Conservation (phyloP, 169 alveolate genomes). For the Eimeria falciformis region DNA sequence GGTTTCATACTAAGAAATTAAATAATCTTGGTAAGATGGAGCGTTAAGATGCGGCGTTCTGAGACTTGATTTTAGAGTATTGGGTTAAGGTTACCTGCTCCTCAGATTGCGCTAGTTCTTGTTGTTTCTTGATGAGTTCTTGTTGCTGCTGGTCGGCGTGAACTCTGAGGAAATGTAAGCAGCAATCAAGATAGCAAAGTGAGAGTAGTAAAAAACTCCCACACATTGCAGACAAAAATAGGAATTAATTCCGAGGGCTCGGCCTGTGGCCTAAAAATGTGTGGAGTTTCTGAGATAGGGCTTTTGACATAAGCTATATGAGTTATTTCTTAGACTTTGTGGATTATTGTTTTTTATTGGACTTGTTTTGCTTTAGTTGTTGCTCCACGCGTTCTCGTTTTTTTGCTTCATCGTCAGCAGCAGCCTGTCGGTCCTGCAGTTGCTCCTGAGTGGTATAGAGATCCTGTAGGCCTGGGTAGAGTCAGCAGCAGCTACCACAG, state of each 20-base stretch:
- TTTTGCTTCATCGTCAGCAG: constrained; percentile 84
- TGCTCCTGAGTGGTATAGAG: constrained; percentile 82
- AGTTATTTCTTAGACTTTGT: too few species aligned
- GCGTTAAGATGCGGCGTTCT: too few species aligned
- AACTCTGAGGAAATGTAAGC: too few species aligned
- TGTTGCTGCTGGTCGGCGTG: constrained; percentile 54
- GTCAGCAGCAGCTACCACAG: neutral
- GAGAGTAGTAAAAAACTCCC: too few species aligned
- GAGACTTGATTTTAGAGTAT: neutral
- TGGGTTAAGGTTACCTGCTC: constrained; percentile 22
- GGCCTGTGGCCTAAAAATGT: too few species aligned
- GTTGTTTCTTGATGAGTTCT: constrained; percentile 53
- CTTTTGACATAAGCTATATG: too few species aligned
- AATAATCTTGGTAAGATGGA: too few species aligned
- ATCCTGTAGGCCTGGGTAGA: constrained; percentile 70
- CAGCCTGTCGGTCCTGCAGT: constrained; percentile 81
- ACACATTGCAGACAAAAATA: too few species aligned
- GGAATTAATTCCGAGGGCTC: too few species aligned
- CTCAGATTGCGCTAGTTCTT: constrained; percentile 68
- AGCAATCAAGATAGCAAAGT: too few species aligned
- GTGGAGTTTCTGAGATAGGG: too few species aligned
- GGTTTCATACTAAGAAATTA: too few species aligned
- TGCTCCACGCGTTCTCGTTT: constrained; percentile 84
- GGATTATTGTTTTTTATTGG: constrained; percentile 58
- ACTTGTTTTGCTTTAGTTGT: constrained; percentile 80